These are phyloP conservation scores for Aquanectria penicillioides DNA, from an alignment of 2,329 filamentous ascomycete genomes.

Conservation along the genomic window DNA sequence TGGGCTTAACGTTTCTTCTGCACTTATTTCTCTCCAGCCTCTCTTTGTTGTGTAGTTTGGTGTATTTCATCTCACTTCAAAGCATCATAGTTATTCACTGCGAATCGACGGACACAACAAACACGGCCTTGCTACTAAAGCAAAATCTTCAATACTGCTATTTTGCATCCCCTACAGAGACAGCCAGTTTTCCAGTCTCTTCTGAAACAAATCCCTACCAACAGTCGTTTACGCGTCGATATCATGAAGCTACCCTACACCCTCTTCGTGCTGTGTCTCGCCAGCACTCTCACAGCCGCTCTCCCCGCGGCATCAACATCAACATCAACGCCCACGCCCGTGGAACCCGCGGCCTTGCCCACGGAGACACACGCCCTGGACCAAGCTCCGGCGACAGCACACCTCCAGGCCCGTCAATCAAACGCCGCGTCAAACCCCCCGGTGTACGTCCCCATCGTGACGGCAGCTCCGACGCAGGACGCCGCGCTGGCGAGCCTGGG, in stretches of 20 bases:
- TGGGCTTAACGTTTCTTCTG: too few species aligned
- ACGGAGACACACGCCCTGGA: neutral
- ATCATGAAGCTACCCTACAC: constrained; percentile 27
- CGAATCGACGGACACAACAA: neutral
- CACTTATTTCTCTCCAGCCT: too few species aligned
- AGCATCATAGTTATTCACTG: too few species aligned
- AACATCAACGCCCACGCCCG: neutral
- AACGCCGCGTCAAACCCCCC: constrained; percentile 32
- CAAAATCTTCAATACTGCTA: too few species aligned
- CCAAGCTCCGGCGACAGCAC: neutral
- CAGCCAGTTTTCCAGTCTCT: too few species aligned
- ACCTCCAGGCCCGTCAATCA: constrained; percentile 18
- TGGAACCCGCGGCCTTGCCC: neutral
- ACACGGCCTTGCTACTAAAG: too few species aligned
- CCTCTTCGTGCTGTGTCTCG: neutral
- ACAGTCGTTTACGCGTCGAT: too few species aligned
- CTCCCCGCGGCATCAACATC: constrained; percentile 11
- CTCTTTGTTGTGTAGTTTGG: neutral
- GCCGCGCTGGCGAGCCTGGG: constrained; percentile 44
- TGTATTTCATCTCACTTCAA: neutral
- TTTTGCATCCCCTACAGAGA: too few species aligned
- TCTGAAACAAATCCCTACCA: too few species aligned
- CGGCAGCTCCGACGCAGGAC: constrained; percentile 45
- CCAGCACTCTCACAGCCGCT: neutral
- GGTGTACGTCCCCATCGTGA: constrained; percentile 44